Percentiles rank a stretch among this genome's conserved stretches.
Evolutionary conservation across 106 monocot genomes (phyloP).

Genomic region (Allium fistulosum): DNA sequence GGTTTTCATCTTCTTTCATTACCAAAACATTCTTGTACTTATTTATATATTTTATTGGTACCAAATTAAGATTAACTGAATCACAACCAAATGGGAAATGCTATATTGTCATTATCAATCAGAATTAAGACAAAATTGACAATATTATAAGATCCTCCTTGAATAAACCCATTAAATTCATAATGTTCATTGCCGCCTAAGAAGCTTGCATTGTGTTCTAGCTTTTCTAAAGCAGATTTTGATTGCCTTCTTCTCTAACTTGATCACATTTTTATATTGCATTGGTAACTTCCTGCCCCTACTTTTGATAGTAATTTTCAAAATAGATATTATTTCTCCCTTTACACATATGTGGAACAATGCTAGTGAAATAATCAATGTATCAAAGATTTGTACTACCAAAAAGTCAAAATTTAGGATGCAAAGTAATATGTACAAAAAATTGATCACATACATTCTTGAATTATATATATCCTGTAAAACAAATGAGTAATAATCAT

Average conservation of each 20-base stretch:
- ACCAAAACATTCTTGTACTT: not conserved
- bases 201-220: not conserved
- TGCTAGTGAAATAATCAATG: too few relatives aligned
- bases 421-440: not conserved
- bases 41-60: not conserved
- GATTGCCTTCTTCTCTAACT: not conserved
- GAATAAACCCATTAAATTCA: not conserved
- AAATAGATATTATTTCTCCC: not conserved
- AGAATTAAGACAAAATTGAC: not conserved
- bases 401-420: not conserved
- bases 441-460: too few relatives aligned
- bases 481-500: not conserved
- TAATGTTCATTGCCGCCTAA: not conserved
- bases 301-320: not conserved
- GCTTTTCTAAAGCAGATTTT: not conserved
- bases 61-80: not conserved
- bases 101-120: not conserved
- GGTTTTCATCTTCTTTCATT: not conserved
- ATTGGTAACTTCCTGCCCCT: not conserved
- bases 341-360: not conserved
- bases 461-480: not conserved
- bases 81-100: not conserved
- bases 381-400: not conserved
- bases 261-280: not conserved
- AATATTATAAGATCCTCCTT: not conserved